These are phyloP conservation scores for Calophaca sinica DNA, from an alignment of 306 rosid species.

Conservation along the genomic window DNA sequence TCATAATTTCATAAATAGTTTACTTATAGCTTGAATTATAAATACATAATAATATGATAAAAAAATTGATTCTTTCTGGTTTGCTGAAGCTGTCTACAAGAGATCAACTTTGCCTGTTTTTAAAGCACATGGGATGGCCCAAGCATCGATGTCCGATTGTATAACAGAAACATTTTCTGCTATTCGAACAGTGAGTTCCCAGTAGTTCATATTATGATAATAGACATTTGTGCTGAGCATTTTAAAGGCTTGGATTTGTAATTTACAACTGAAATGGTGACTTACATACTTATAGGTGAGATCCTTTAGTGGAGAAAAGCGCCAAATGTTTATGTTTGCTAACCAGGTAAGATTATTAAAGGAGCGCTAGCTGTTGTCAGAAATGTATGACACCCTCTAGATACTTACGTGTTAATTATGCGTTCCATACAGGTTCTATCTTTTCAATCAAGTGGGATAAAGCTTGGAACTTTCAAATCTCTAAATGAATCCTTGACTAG, in stretches of 20 bases:
- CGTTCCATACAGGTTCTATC: constrained; percentile 77
- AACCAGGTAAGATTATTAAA: constrained; percentile 64
- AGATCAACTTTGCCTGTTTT: constrained; percentile 91
- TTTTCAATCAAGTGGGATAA: constrained; percentile 85
- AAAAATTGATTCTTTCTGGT: constrained; percentile 35
- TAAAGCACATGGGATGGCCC: constrained; percentile 85
- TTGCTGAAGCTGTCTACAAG: constrained; percentile 81
- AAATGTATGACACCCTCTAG: constrained; percentile 37
- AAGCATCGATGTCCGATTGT: constrained; percentile 91
- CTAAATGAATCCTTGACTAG: constrained; percentile 90
- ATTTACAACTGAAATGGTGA: constrained; percentile 43
- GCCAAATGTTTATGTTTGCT: constrained; percentile 85
- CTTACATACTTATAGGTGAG: constrained; percentile 69
- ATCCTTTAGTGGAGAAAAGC: constrained; percentile 95
- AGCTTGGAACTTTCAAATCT: constrained; percentile 88
- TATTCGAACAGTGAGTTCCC: constrained; percentile 88
- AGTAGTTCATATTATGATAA: constrained; percentile 8
- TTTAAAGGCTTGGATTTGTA: constrained; percentile 30
- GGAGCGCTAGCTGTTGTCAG: constrained; percentile 21
- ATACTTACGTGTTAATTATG: constrained; percentile 41
- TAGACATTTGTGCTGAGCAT: constrained; percentile 1
- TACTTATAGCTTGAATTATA: constrained; percentile 29
- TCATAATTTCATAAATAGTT: constrained; percentile 36
- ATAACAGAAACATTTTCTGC: constrained; percentile 94
- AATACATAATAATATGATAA: constrained; percentile 22